Conservation (phyloP, 2,329 filamentous ascomycete species). For the Paramyrothecium roridum region DNA sequence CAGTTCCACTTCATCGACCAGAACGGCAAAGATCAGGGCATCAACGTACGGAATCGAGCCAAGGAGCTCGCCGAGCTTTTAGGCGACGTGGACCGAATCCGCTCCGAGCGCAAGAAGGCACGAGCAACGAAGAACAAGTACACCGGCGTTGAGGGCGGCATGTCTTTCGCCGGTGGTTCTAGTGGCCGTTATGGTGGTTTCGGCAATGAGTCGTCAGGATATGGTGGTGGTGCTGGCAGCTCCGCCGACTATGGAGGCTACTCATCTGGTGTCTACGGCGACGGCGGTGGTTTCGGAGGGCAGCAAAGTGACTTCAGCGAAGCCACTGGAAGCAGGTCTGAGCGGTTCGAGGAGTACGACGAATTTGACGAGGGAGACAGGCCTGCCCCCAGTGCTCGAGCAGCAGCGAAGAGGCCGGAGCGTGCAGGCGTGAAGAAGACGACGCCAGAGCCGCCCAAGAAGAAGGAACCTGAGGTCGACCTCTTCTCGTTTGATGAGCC, state of each 20-base stretch:
- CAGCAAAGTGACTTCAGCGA: slow-evolving; percentile 70
- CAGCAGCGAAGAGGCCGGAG: slow-evolving; percentile 28
- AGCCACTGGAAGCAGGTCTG: slow-evolving; percentile 50
- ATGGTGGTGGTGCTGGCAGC: slow-evolving; percentile 55
- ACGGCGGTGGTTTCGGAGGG: slow-evolving; percentile 89
- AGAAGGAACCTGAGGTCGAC: slow-evolving; percentile 86
- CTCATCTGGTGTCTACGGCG: slow-evolving; percentile 81
- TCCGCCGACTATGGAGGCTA: slow-evolving; percentile 52
- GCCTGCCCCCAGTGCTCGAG: slow-evolving; percentile 45
- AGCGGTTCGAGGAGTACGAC: slow-evolving; percentile 94
- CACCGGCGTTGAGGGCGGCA: slow-evolving; percentile 84
- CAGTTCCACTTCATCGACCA: slow-evolving; percentile 96
- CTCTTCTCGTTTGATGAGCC: slow-evolving; percentile 90
- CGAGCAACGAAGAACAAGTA: slow-evolving; percentile 90
- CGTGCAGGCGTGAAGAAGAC: slow-evolving; percentile 34
- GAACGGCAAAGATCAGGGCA: slow-evolving; percentile 96
- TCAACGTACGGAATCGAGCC: slow-evolving; percentile 94
- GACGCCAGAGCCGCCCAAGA: slow-evolving; percentile 64
- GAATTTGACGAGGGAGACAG: slow-evolving; percentile 79
- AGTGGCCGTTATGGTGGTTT: slow-evolving; percentile 80
- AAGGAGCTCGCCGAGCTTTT: slow-evolving; percentile 95
- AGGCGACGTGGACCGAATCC: slow-evolving; percentile 85
- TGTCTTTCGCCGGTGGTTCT: slow-evolving; percentile 56
- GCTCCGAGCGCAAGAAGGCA: slow-evolving; percentile 83
- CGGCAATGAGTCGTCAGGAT: slow-evolving; percentile 77